Evolutionary conservation across 441 rosid species (phyloP).

Genomic region (Gossypium davidsonii): DNA sequence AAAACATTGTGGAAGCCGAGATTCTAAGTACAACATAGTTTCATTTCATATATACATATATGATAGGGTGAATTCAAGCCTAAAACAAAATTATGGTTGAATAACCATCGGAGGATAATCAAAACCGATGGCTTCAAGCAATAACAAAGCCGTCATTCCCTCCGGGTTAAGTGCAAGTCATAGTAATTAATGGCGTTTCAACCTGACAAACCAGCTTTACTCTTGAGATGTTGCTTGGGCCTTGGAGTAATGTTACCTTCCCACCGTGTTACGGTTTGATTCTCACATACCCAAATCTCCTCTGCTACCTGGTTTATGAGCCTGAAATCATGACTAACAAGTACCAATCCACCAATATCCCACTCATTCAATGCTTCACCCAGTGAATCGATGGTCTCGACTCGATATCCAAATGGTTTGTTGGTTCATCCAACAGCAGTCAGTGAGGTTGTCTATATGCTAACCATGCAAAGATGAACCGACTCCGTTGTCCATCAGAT

Average conservation of each 20-base stretch:
- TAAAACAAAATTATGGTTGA: too few species aligned
- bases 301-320: slow-evolving; percentile 89
- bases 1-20: too few species aligned
- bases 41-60: too few species aligned
- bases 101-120: too few species aligned
- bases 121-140: slow-evolving; percentile 16
- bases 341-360: slow-evolving; percentile 83
- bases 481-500: slow-evolving; percentile 88
- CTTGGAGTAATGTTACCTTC: slow-evolving; percentile 64
- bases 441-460: slow-evolving; percentile 92
- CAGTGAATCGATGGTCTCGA: slow-evolving; percentile 81
- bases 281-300: slow-evolving; percentile 95
- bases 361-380: slow-evolving; percentile 93
- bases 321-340: slow-evolving; percentile 94
- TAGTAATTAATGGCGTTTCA: slow-evolving; percentile 14
- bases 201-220: slow-evolving; percentile 58
- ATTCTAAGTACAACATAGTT: too few species aligned
- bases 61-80: too few species aligned
- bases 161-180: neutral
- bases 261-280: slow-evolving; percentile 75
- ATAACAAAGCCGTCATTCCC: slow-evolving; percentile 19
- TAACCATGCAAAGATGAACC: slow-evolving; percentile 90
- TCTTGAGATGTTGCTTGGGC: slow-evolving; percentile 65
- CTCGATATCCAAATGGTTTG: slow-evolving; percentile 71
- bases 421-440: slow-evolving; percentile 83